These are phyloP conservation scores for Curvularia spicifera DNA, from an alignment of 2,329 filamentous ascomycete species.

Conservation along the genomic window DNA sequence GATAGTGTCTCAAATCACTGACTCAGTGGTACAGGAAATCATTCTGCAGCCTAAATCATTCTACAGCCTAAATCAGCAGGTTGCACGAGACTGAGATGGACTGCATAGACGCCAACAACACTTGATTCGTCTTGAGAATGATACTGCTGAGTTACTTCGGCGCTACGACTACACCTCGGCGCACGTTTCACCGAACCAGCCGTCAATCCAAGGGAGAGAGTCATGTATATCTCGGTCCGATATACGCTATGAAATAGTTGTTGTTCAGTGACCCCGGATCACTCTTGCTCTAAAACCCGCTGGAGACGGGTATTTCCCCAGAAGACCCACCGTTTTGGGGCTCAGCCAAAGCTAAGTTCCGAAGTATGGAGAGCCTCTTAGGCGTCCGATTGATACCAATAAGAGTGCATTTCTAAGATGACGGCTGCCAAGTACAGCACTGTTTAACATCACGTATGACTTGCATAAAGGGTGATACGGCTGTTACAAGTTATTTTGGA, in stretches of 20 bases:
- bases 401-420: too few species aligned
- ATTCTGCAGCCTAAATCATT: neutral
- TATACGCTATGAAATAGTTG: neutral
- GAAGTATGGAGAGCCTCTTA: neutral
- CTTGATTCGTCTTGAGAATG: neutral
- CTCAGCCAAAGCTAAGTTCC: neutral
- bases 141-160: neutral
- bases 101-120: neutral
- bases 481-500: neutral
- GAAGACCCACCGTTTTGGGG: neutral
- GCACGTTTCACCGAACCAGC: neutral
- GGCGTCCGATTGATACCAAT: neutral
- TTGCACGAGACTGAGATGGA: neutral
- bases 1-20: neutral
- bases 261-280: neutral
- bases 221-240: neutral
- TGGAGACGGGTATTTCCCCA: neutral
- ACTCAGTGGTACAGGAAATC: neutral
- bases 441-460: too few species aligned
- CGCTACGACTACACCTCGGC: neutral
- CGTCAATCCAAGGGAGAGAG: neutral
- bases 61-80: neutral
- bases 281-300: neutral
- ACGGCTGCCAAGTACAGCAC: too few species aligned
- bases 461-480: too few species aligned